Conservation (phyloP, 805 yeast species). For the Wickerhamiella australiensis region DNA sequence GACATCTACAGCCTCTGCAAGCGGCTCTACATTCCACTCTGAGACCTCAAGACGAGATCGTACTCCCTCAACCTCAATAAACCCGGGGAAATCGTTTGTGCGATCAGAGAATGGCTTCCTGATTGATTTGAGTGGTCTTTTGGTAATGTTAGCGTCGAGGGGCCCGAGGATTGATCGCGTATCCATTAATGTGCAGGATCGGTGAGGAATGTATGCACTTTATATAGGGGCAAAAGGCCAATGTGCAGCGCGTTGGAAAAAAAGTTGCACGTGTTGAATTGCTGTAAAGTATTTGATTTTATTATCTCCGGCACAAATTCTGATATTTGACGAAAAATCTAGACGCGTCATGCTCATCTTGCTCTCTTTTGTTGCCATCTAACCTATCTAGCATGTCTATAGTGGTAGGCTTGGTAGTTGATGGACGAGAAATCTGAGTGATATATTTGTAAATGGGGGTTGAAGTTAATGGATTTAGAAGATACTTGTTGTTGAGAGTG, state of each 20-base stretch:
- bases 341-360: background rate
- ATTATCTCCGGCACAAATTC: background rate
- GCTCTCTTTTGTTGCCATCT: background rate
- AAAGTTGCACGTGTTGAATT: background rate
- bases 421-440: no score
- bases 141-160: background rate
- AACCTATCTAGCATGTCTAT: background rate
- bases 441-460: no score
- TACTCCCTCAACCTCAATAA: background rate
- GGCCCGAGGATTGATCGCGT: slow-evolving; percentile 2
- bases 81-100: background rate
- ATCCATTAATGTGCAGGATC: background rate
- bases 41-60: background rate
- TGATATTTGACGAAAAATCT: background rate
- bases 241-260: background rate
- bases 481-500: no score
- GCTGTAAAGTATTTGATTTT: background rate
- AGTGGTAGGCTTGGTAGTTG: background rate
- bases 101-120: background rate
- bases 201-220: background rate
- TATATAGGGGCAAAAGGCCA: background rate
- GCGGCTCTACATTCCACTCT: background rate
- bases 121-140: background rate
- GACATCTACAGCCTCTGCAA: no score
- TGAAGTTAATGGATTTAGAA: no score